These are phyloP conservation scores for Achaetomiella virescens DNA, from an alignment of 495 filamentous ascomycete genomes.

Conservation along the genomic window DNA sequence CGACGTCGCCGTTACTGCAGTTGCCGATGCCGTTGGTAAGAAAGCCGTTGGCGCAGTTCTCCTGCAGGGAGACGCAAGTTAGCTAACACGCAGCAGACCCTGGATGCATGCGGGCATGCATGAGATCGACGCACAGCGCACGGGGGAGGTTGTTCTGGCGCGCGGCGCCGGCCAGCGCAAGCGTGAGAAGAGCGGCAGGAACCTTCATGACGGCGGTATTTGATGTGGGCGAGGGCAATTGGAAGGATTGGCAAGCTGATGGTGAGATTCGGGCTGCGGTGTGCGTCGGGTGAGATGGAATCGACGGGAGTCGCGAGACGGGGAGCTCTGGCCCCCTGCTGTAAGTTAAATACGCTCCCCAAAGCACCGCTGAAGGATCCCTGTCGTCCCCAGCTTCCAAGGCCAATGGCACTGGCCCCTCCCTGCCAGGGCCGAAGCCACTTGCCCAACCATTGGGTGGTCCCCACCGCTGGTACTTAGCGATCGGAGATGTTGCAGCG, in stretches of 20 bases:
- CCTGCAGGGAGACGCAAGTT: constrained; percentile 31
- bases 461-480: too few relatives aligned
- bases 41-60: constrained; percentile 47
- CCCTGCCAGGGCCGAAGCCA: too few relatives aligned
- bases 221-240: background rate
- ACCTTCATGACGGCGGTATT: constrained; percentile 34
- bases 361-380: too few relatives aligned
- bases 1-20: constrained; percentile 50
- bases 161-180: constrained; percentile 26
- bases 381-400: too few relatives aligned
- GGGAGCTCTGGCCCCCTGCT: too few relatives aligned
- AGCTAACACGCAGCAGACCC: background rate
- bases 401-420: too few relatives aligned
- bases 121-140: constrained; percentile 47
- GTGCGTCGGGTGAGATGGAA: too few relatives aligned
- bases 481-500: too few relatives aligned
- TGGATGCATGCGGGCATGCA: too few relatives aligned
- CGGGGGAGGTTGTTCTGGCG: constrained; percentile 46
- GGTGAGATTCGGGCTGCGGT: background rate
- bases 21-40: constrained; percentile 40
- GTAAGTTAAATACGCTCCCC: too few relatives aligned
- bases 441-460: too few relatives aligned
- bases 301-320: too few relatives aligned
- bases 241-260: background rate
- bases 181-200: constrained; percentile 24